Evolutionary conservation across 148 eudicot genomes (phyloP).

Genomic region (Rhododendron ferrugineum): DNA sequence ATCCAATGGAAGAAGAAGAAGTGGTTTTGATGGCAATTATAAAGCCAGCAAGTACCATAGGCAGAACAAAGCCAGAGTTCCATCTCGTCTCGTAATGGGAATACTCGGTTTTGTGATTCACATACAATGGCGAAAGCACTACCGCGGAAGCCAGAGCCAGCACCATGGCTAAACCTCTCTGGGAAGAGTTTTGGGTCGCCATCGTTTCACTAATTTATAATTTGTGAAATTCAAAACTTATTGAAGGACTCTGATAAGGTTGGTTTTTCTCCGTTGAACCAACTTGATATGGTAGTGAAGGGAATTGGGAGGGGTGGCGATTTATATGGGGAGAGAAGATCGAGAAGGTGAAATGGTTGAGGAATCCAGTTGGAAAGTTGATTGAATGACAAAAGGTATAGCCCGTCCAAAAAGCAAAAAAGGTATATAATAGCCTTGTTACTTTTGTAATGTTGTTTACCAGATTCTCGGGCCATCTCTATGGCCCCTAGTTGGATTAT

Average conservation of each 20-base stretch:
- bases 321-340: slow-evolving; percentile 32
- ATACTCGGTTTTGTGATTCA: slow-evolving; percentile 23
- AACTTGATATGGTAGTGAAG: slow-evolving; percentile 16
- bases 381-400: slow-evolving; percentile 33
- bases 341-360: slow-evolving; percentile 15
- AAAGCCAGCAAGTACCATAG: slow-evolving; percentile 63
- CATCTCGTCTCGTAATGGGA: slow-evolving; percentile 41
- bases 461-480: neutral
- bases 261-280: slow-evolving; percentile 17
- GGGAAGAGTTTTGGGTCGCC: slow-evolving; percentile 43
- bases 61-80: slow-evolving; percentile 72
- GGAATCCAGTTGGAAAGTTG: slow-evolving; percentile 49
- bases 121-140: slow-evolving; percentile 69
- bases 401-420: slow-evolving; percentile 68
- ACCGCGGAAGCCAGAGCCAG: slow-evolving; percentile 58
- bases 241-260: too few species aligned
- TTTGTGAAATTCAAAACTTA: too few species aligned
- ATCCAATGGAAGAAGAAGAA: slow-evolving; percentile 22
- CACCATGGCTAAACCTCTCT: slow-evolving; percentile 64
- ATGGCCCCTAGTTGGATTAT: neutral
- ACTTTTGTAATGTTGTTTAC: neutral
- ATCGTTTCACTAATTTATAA: too few species aligned
- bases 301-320: neutral
- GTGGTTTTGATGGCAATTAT: slow-evolving; percentile 80
- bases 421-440: slow-evolving; percentile 4